Base-by-base conservation (phyloP, 2,329 filamentous ascomycete species). In the Fusarium nodosum region DNA sequence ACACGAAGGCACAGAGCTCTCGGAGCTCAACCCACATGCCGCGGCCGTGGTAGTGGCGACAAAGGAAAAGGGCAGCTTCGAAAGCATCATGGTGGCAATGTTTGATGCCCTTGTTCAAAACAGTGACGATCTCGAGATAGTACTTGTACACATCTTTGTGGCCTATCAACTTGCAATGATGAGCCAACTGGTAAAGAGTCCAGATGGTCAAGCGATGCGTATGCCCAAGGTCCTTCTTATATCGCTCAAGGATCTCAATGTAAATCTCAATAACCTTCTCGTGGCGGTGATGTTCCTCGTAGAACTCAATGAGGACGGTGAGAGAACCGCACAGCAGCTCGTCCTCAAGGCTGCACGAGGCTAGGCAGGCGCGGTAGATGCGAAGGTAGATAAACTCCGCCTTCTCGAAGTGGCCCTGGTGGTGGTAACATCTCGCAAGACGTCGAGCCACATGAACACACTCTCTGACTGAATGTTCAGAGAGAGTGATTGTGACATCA, bases 1-100 rank as follows among this genome's bases (percentile, higher is more conserved):
- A 87, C 11, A 86, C 72, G 18, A 80, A 76, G 3, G 74, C 76
- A 56, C 84, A 85, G 13, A 86, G 77, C 12, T 80, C 77, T 31
- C 83, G 79, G 2, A 85, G 82, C 56, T 83, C 78, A 8, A 78
- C 74, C 82, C 82, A 85, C 56, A 81, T 79, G 64, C 78, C 72
- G 41, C 82, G 78, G 11, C 80, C 75, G 56, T 84, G 79, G 64
- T 85, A 86, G 48, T 84, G 77, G 10, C 75, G 75, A 30, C 82
- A 77, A 5, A 87, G 78, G 18, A 80, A 78, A 11, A 83, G 66
- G 0, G 83, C 81, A 7, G 85, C 84, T 50, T 82, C 76, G 24
- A 86, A 80, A 0, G 81, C 84, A 18, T 82, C 81, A 1, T 77
- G 75, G 9, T 82, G 80, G 50, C 77, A 78, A 47, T 79, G 65